phyloP scores from a whole-genome alignment of 129 eudicot genomes.

The Arctium lappa region DNA sequence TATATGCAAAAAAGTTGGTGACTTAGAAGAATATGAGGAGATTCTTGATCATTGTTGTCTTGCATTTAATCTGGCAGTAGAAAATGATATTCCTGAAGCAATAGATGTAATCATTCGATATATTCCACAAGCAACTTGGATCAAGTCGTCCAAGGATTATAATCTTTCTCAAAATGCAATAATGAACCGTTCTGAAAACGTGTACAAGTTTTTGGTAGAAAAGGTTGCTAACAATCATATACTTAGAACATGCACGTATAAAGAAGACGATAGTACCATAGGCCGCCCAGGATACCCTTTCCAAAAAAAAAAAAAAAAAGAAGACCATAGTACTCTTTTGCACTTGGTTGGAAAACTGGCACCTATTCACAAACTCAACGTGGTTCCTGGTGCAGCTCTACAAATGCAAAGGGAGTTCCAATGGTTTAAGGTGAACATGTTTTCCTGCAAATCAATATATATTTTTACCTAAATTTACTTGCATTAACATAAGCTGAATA shows the following conservation, averaged over 20 bases:
- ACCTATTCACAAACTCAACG: conserved; percentile 17
- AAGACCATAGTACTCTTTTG: no score
- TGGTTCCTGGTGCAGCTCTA: conserved; percentile 27
- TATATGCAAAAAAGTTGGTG: background rate
- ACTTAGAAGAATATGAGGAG: background rate
- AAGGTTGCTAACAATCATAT: background rate
- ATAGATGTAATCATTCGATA: conserved; percentile 12
- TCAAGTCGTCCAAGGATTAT: background rate
- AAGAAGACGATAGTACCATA: background rate
- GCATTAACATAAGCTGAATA: background rate
- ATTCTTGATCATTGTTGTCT: background rate
- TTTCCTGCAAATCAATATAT: background rate
- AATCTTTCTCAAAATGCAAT: conserved; percentile 10
- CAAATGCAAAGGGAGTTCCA: no score
- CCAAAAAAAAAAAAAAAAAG: no score
- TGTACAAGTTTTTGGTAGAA: background rate
- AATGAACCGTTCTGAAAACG: conserved; percentile 7
- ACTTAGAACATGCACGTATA: background rate
- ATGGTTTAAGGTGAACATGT: conserved; percentile 21
- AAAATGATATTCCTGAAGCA: conserved; percentile 7
- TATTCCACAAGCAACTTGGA: conserved; percentile 14
- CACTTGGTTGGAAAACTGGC: conserved; percentile 18
- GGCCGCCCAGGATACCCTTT: no score
- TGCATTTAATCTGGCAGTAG: background rate
- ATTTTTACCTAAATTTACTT: background rate